Evolutionary conservation across 1,284 basidiomycete species (phyloP), one percentile per base, ranked within the genome.

Genomic region (Ganoderma multipileum): DNA sequence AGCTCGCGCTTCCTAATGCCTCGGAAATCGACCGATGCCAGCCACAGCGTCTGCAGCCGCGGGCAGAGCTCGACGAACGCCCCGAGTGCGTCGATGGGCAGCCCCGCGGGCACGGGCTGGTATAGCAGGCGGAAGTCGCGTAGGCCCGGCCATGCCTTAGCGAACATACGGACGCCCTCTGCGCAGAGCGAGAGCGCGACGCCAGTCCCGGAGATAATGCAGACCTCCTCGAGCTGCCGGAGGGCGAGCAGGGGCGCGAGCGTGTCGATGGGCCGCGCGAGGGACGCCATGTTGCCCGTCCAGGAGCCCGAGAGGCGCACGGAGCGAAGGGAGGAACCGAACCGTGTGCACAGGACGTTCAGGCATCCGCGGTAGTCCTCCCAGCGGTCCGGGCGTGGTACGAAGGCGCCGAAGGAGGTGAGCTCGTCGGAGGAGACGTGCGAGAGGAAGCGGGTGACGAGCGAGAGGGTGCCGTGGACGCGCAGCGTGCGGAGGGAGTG

Each of bases 251-350:
- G 68, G 12, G 68, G 63, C 1, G 39, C 63, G 52, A 70, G 59
- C 33, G 63, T 38, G 62, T 64, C 68, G 33, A 70, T 54, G 11
- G 68, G 65, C 16, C 67, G 52, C 16, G 61, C 61, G 36, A 65
- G 60, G 12, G 64, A 65, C 38, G 65, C 58, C 23, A 66, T 52
- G 54, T 58, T 50, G 30, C 68, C 68, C 42, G 63, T 52, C 68
- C 68, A 70, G 12, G 68, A 62, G 47, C 68, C 68, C 16, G 68
- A 70, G 47, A 70, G 33, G 55, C 58, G 62, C 8, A 70, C 65
- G 12, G 63, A 26, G 33, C 68, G 65, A 11, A 70, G 55, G 23
- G 68, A 62, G 6, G 63, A 16, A 4, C 62, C 61, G 55, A 70
- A 70, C 30, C 65, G 68, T 9, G 60, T 20, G 47, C 41, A 55